Conservation (phyloP, 371 early-diverging fungal species). For the Apophysomyces trapeziformis region DNA sequence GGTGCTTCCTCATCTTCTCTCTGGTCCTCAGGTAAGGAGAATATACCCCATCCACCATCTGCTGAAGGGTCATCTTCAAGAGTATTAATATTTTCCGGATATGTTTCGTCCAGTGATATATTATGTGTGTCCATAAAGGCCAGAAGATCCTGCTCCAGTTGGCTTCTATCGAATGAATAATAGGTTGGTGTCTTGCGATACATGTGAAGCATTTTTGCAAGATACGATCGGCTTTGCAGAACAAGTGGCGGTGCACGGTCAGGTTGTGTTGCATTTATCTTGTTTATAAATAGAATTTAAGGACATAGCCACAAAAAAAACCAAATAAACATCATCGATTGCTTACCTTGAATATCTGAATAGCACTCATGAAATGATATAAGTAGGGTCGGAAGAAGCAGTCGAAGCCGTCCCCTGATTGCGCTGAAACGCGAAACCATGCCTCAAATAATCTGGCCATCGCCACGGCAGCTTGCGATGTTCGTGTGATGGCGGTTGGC, state of each 20-base stretch:
- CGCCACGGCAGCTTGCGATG: conserved; percentile 38
- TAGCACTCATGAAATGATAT: conserved; percentile 41
- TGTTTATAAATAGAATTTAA: neutral
- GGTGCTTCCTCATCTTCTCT: neutral
- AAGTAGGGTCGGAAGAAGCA: conserved; percentile 49
- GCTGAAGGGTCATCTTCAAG: conserved; percentile 22
- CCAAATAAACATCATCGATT: neutral
- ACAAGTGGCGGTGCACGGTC: conserved; percentile 28
- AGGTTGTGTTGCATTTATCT: conserved; percentile 14
- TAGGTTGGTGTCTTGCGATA: conserved; percentile 42
- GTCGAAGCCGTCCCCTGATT: conserved; percentile 35
- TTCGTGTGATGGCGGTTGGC: conserved; percentile 23
- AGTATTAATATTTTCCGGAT: conserved; percentile 19
- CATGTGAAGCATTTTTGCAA: conserved; percentile 26
- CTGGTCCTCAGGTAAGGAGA: conserved; percentile 14
- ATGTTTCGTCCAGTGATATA: conserved; percentile 17
- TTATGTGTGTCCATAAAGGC: conserved; percentile 20
- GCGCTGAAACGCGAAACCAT: conserved; percentile 29
- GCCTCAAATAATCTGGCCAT: conserved; percentile 28
- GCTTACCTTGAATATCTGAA: conserved; percentile 34
- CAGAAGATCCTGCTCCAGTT: conserved; percentile 30
- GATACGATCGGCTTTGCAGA: conserved; percentile 23
- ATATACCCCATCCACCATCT: conserved; percentile 35
- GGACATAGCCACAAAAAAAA: neutral
- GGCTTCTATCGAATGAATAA: conserved; percentile 36